These are phyloP conservation scores for Sideroxylon spinosum DNA, from an alignment of 179 eudicot species.

Conservation along the genomic window DNA sequence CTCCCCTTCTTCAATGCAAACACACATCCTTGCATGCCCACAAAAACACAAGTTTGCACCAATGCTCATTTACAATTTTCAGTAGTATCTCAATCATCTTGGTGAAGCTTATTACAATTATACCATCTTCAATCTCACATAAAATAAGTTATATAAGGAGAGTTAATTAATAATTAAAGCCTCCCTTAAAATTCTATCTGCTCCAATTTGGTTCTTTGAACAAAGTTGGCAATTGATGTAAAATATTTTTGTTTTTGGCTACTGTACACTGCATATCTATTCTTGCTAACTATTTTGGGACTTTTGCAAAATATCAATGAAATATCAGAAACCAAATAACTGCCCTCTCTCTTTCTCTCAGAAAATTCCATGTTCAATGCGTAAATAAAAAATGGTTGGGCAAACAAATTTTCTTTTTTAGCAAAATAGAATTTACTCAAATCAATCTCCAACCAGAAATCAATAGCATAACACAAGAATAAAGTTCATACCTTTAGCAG, in stretches of 20 bases:
- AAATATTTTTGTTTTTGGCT: not conserved
- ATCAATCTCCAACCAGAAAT: not conserved
- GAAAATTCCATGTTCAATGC: too few species aligned
- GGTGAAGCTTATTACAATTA: not conserved
- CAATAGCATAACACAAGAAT: not conserved
- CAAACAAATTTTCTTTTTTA: too few species aligned
- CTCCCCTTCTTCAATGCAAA: too few species aligned
- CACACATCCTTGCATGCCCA: too few species aligned
- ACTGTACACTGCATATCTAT: not conserved
- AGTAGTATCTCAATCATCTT: not conserved
- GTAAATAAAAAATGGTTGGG: too few species aligned
- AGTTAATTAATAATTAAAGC: not conserved
- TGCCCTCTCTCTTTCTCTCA: too few species aligned
- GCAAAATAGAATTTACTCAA: too few species aligned
- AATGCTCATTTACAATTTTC: not conserved
- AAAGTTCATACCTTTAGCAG: constrained; percentile 15
- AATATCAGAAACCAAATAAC: too few species aligned
- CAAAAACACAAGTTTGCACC: not conserved
- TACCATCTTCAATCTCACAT: not conserved
- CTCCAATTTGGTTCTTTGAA: too few species aligned
- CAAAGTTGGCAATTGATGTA: not conserved
- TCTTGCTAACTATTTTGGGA: not conserved
- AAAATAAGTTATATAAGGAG: not conserved
- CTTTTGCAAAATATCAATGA: not conserved
- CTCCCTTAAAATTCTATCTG: not conserved